Evolutionary conservation across 2,329 filamentous ascomycete species (phyloP), one percentile per base, ranked within the genome.

Genomic region (Cercospora nicotianae): DNA sequence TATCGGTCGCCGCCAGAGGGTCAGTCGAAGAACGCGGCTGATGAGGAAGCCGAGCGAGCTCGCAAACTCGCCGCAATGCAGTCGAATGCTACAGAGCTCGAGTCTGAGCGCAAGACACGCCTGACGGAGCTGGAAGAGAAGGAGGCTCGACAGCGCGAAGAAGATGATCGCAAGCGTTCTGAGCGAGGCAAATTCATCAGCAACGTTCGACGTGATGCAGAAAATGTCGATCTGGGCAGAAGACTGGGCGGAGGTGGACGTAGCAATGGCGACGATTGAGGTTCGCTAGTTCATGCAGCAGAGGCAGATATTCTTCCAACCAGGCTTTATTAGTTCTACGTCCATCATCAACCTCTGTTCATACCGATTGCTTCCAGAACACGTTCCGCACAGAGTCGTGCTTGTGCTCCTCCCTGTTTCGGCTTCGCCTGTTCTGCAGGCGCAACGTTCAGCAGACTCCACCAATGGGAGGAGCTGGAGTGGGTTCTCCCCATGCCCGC

Each of bases 61-160:
- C 76, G 72, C 39, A 80, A 78, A 65, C 70, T 81, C 9, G 79
- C 80, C 4, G 79, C 76, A 10, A 82, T 81, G 80, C 79, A 80
- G 60, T 76, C 74, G 18, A 79, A 80, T 64, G 80, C 80, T 48
- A 85, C 84, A 1, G 87, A 90, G 10, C 82, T 96, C 59, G 91
- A 94, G 73, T 77, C 83, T n/a, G 89, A 91, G 72, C 88, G 93
- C 33, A 87, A 87, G 71, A 84, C 86, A 67, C 87, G 92, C 26
- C 81, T 96, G 9, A 86, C 87, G 0, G 87, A 87, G 1, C 81
- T 94, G 18, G 88, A 87, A 26, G 86, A 87, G 70, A 84, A 84
- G 68, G 92, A 96, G 72, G 84, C 86, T 60, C 82, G 82, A 18
- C 86, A 88, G 55, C 84, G 85, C 12, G 88, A 91, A 68, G 86